phyloP scores from a whole-genome alignment of 441 rosid genomes.

The Breynia disticha region DNA sequence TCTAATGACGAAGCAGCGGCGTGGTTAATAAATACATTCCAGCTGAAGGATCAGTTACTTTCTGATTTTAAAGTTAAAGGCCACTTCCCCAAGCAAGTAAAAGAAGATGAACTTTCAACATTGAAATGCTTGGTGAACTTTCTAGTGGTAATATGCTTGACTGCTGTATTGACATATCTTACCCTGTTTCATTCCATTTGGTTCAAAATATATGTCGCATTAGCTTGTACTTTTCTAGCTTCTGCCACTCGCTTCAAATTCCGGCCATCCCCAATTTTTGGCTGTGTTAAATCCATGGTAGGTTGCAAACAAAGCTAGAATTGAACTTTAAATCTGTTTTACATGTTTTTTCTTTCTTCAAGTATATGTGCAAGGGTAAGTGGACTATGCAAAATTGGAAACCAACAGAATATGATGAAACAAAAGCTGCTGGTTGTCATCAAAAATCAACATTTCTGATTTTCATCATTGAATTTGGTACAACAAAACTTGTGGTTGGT shows the following conservation, averaged over 20 bases:
- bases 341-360: too few relatives aligned
- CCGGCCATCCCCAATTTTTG: slow-evolving; percentile 33
- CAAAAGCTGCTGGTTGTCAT: too few relatives aligned
- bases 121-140: slow-evolving; percentile 49
- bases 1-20: slow-evolving; percentile 43
- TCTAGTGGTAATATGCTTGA: slow-evolving; percentile 40
- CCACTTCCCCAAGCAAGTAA: slow-evolving; percentile 48
- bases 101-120: slow-evolving; percentile 56
- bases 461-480: too few relatives aligned
- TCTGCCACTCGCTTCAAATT: slow-evolving; percentile 48
- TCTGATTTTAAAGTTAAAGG: slow-evolving; percentile 57
- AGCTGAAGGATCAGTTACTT: slow-evolving; percentile 59
- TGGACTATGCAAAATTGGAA: too few relatives aligned
- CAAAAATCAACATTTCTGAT: too few relatives aligned
- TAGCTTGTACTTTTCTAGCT: slow-evolving; percentile 52
- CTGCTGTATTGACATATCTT: slow-evolving; percentile 49
- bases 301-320: slow-evolving; percentile 20
- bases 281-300: slow-evolving; percentile 22
- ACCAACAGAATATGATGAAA: too few relatives aligned
- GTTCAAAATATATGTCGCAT: slow-evolving; percentile 55
- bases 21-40: slow-evolving; percentile 65
- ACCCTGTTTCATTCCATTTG: slow-evolving; percentile 52
- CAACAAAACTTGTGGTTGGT: too few relatives aligned
- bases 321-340: slow-evolving; percentile 13
- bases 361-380: too few relatives aligned